Evolutionary conservation across 1,284 basidiomycete species (phyloP), one percentile per base, ranked within the genome.

Genomic region (Afroboletus lepidellus): DNA sequence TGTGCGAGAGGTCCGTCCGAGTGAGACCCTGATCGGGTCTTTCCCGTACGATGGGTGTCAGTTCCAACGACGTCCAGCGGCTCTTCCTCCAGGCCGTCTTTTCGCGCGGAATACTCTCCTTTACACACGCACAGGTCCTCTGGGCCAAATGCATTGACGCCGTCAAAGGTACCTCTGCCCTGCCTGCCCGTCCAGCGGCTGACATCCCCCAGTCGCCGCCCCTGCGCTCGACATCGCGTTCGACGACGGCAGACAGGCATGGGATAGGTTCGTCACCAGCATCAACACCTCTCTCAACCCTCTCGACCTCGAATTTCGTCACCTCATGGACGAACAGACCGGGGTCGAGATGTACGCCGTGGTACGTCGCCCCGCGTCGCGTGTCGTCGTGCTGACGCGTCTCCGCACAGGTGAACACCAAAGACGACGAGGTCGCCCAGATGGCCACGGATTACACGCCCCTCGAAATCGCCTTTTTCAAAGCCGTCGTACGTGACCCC

Each of bases 391-490:
- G 16, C 16, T n/a, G 32, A 11, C 16, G 15, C 11, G 38, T 25
- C 34, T 20, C 20, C 16, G 23, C 47, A 20, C 50, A 93, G 90
- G 81, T 90, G 27, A 93, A 93, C 64, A 73, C 78, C 12, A 87
- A 84, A 58, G 84, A 81, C 21, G 90, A 93, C 59, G 84, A 85
- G 53, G 74, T 91, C 24, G 85, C 91, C 0, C 90, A 92, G 65
- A 72, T 91, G 62, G 92, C 90, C 9, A 91, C 90, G 0, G 88
- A 91, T 42, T 94, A 92, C 63, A 79, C 76, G 3, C 74, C 89
- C 0, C 72, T 75, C 39, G 92, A 94, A 67, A 91, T 93, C 47
- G 76, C 83, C 0, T 93, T 83, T 69, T 92, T 92, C 76, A 91
- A 87, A 70, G 82, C 82, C 2, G 73, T 93, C 51, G 92, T 91